Base-by-base conservation (phyloP, 2,329 filamentous ascomycete genomes). In the Ophidiomyces ophidiicola region DNA sequence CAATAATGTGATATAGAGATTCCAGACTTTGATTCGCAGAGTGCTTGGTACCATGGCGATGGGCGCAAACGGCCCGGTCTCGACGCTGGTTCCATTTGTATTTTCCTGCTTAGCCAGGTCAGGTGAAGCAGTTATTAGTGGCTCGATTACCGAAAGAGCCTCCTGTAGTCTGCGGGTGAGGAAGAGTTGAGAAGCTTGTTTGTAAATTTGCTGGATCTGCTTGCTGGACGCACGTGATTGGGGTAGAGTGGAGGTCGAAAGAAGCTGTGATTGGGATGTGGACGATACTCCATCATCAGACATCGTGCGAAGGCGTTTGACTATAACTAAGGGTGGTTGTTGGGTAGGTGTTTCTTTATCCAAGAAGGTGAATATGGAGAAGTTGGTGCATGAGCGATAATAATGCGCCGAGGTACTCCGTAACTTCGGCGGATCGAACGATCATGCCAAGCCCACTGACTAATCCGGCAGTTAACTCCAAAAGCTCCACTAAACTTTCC, bases 11-110 rank as follows among this genome's bases (percentile, higher is more conserved):
- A 96, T 72, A 58, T 96, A 98, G 53, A 98, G 71, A 60, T 86
- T 94, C 90, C 90, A 98, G 47, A 96, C 81, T 62, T 96, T 98
- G 59, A 94, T 81, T 48, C 87, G 72, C 42, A 84, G 90, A 21
- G 79, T 82, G 48, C 81, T 76, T 29, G 82, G 87, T 38, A 85
- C 85, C 46, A 72, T 75, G 39, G 83, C 80, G 38, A 94, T 77
- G 3, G 86, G 84, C 19, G 85, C 80, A 19, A 74, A 67, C 42
- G 76, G 70, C 24, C 52, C 56, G 14, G 60, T 47, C 21, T 64
- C 61, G 34, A 70, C 64, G 14, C 58, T 67, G 41, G 69, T 62
- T 20, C 65, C 63, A 46, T 66, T 65, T 38, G 65, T 56, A 2
- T 64, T 51, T 10, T 53, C 49, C 25, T 59, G 32, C n/a, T 40